phyloP scores from a whole-genome alignment of 2,329 filamentous ascomycete genomes.

The Venturia nashicola region DNA sequence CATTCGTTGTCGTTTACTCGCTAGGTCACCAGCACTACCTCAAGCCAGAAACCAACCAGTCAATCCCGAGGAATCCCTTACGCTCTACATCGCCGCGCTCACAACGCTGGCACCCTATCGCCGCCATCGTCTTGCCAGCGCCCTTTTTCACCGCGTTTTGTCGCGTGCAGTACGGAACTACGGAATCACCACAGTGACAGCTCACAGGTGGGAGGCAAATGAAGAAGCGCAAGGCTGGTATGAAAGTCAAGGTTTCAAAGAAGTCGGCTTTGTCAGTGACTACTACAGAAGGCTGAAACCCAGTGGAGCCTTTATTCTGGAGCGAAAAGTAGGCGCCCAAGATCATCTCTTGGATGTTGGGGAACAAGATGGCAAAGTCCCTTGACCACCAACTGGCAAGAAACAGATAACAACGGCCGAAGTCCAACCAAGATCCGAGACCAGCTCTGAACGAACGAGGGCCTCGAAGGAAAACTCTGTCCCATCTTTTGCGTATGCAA shows the following conservation, averaged over 20 bases:
- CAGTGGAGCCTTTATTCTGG: conserved; percentile 8
- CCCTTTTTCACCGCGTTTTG: conserved; percentile 33
- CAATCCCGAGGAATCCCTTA: conserved; percentile 13
- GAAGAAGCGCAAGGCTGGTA: conserved; percentile 50
- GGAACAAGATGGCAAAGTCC: background rate
- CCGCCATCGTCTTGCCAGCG: conserved; percentile 42
- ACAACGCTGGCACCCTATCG: conserved; percentile 48
- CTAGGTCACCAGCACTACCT: conserved; percentile 10
- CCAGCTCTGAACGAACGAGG: background rate
- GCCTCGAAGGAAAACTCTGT: background rate
- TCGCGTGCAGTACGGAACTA: conserved; percentile 28
- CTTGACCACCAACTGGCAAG: background rate
- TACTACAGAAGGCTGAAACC: conserved; percentile 50
- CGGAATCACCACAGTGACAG: conserved; percentile 40
- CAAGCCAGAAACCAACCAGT: background rate
- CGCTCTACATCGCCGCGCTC: conserved; percentile 50
- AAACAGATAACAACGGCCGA: background rate
- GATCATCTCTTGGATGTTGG: conserved; percentile 4
- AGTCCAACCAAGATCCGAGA: background rate
- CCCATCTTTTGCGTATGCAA: background rate
- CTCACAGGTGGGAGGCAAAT: conserved; percentile 54
- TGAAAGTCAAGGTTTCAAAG: conserved; percentile 41
- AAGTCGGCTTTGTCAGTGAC: conserved; percentile 36
- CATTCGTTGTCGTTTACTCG: conserved; percentile 33
- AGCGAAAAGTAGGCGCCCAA: conserved; percentile 3